Evolutionary conservation across 1,284 basidiomycete species (phyloP).

Genomic region (Porogramme epimiltina): DNA sequence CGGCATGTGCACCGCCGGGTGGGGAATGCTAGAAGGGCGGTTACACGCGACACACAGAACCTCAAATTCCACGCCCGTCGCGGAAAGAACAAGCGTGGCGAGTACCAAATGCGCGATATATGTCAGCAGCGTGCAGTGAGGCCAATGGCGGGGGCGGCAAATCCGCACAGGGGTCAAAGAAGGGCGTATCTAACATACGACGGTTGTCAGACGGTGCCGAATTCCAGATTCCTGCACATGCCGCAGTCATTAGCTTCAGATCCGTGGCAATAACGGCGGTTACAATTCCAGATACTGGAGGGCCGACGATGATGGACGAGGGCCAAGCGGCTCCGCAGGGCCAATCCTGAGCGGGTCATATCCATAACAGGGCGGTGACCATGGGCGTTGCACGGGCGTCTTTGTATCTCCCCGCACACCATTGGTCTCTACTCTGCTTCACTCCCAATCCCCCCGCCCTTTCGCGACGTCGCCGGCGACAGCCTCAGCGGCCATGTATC

Average conservation of each 20-base stretch:
- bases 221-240: slow-evolving; percentile 22
- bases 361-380: slow-evolving; percentile 1
- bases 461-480: slow-evolving; percentile 12
- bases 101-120: slow-evolving; percentile 4
- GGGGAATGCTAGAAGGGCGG: no score
- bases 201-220: slow-evolving; percentile 1
- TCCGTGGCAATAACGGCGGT: slow-evolving; percentile 13
- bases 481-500: slow-evolving; percentile 11
- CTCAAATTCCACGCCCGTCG: neutral
- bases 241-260: slow-evolving; percentile 20
- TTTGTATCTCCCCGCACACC: slow-evolving; percentile 16
- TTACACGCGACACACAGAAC: neutral
- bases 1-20: no score
- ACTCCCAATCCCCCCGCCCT: neutral
- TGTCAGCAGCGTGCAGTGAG: slow-evolving; percentile 9
- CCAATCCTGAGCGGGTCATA: slow-evolving; percentile 21
- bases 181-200: neutral
- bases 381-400: slow-evolving; percentile 14
- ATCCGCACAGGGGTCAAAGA: neutral
- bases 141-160: slow-evolving; percentile 16
- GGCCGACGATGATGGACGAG: slow-evolving; percentile 13
- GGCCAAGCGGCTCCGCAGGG: slow-evolving; percentile 10
- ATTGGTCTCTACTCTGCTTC: slow-evolving; percentile 13
- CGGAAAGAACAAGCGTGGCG: slow-evolving; percentile 3
- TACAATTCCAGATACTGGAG: slow-evolving; percentile 7